These are phyloP conservation scores for Chlamydomonas incerta DNA, from an alignment of 139 green algal genomes.

Conservation along the genomic window DNA sequence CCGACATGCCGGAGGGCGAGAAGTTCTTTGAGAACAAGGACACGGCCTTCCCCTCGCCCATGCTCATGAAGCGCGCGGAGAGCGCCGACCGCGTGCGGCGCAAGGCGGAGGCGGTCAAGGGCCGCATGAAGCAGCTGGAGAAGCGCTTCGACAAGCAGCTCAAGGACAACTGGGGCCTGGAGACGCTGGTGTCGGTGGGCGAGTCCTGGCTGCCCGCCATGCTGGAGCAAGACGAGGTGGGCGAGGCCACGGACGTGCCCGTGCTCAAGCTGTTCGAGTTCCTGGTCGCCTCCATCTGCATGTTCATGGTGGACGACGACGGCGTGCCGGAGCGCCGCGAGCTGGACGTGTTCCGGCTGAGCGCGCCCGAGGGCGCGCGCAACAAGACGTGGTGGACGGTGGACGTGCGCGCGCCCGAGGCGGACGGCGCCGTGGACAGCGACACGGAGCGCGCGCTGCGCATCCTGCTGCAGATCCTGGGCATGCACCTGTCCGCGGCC, in stretches of 20 bases:
- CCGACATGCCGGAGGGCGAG: background rate
- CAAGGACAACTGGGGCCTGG: slow-evolving; percentile 80
- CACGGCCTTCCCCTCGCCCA: background rate
- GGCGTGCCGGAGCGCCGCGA: slow-evolving; percentile 47
- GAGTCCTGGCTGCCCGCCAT: slow-evolving; percentile 80
- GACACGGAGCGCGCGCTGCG: slow-evolving; percentile 64
- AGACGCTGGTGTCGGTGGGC: slow-evolving; percentile 78
- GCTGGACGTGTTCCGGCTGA: slow-evolving; percentile 54
- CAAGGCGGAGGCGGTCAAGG: slow-evolving; percentile 38
- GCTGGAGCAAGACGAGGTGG: slow-evolving; percentile 57
- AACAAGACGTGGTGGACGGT: slow-evolving; percentile 78
- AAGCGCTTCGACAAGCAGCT: slow-evolving; percentile 63
- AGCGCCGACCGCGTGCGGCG: background rate
- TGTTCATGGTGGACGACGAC: slow-evolving; percentile 80
- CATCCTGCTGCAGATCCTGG: slow-evolving; percentile 65
- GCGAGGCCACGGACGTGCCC: slow-evolving; percentile 65
- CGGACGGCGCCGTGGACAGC: slow-evolving; percentile 45
- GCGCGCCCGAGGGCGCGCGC: slow-evolving; percentile 11
- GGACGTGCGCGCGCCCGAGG: slow-evolving; percentile 56
- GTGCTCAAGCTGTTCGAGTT: slow-evolving; percentile 91
- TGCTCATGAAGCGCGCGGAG: slow-evolving; percentile 31
- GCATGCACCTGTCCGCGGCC: slow-evolving; percentile 39
- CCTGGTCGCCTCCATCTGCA: slow-evolving; percentile 79
- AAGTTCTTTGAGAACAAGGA: slow-evolving; percentile 7
- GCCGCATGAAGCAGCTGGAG: slow-evolving; percentile 52